A percentile compares a stretch with the other conserved stretches of the same genome.
Conservation (phyloP, 495 filamentous ascomycete species). For the Penicillium diatomitis region DNA sequence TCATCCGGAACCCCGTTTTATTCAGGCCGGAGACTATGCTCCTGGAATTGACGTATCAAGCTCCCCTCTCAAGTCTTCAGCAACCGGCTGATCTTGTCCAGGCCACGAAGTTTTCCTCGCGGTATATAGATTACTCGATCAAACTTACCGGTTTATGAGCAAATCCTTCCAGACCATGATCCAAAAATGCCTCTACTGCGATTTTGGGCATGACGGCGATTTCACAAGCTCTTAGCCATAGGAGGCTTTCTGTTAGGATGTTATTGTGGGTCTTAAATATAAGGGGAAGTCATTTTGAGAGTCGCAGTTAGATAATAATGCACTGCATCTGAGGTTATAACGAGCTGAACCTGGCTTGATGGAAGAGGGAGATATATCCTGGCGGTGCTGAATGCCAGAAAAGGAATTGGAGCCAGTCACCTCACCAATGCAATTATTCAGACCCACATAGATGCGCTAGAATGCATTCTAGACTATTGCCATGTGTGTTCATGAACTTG, state of each 20-base stretch:
- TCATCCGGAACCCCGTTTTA: background rate
- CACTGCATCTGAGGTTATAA: too few species aligned
- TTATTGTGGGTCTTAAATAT: background rate
- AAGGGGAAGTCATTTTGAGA: background rate
- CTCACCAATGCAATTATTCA: too few species aligned
- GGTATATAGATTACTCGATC: background rate
- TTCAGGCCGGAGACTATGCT: background rate
- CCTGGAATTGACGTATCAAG: background rate
- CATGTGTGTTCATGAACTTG: too few species aligned
- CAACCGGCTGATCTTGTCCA: background rate
- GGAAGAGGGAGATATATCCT: too few species aligned
- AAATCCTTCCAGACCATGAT: background rate
- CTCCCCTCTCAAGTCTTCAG: background rate
- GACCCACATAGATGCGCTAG: too few species aligned
- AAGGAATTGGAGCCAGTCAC: too few species aligned
- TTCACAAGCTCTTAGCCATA: background rate
- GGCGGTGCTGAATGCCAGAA: too few species aligned
- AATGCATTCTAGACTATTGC: too few species aligned
- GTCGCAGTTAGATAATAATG: background rate
- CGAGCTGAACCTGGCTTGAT: too few species aligned
- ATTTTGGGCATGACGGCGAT: slow-evolving; percentile 3
- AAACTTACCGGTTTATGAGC: background rate
- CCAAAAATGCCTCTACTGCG: slow-evolving; percentile 1
- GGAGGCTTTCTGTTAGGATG: background rate
- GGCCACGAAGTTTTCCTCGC: background rate